Conservation (phyloP, 805 yeast species). For the Spathaspora hagerdaliae region DNA sequence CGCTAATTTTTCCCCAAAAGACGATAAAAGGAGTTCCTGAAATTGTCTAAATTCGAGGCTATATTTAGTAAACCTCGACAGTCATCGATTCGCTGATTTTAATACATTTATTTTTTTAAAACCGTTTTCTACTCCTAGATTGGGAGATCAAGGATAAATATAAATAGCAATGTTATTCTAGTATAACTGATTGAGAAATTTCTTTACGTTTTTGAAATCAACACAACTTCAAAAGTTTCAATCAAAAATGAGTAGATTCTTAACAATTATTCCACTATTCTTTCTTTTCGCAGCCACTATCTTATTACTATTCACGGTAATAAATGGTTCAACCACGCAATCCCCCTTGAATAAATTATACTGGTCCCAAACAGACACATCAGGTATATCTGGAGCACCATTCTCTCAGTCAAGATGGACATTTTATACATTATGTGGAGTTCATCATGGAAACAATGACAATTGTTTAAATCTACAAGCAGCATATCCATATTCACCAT, state of each 20-base stretch:
- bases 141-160: too few relatives aligned
- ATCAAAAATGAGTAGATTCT: slow-evolving; percentile 7
- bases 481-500: slow-evolving; percentile 31
- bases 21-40: too few relatives aligned
- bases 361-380: slow-evolving; percentile 21
- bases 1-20: too few relatives aligned
- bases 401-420: slow-evolving; percentile 23
- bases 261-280: slow-evolving; percentile 20
- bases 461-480: slow-evolving; percentile 17
- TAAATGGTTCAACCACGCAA: slow-evolving; percentile 21
- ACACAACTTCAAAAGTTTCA: not conserved
- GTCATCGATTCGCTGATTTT: too few relatives aligned
- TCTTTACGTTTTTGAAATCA: too few relatives aligned
- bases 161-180: too few relatives aligned
- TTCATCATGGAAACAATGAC: slow-evolving; percentile 11
- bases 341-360: slow-evolving; percentile 20
- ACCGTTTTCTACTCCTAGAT: too few relatives aligned
- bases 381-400: slow-evolving; percentile 9
- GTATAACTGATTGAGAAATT: too few relatives aligned
- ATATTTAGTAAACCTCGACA: too few relatives aligned
- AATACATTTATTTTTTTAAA: too few relatives aligned
- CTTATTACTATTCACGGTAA: slow-evolving; percentile 22
- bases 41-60: too few relatives aligned
- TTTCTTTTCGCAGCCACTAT: slow-evolving; percentile 19
- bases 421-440: slow-evolving; percentile 21